Evolutionary conservation across 306 rosid species (phyloP), one percentile per base, ranked within the genome.

Genomic region (Myrica gale): DNA sequence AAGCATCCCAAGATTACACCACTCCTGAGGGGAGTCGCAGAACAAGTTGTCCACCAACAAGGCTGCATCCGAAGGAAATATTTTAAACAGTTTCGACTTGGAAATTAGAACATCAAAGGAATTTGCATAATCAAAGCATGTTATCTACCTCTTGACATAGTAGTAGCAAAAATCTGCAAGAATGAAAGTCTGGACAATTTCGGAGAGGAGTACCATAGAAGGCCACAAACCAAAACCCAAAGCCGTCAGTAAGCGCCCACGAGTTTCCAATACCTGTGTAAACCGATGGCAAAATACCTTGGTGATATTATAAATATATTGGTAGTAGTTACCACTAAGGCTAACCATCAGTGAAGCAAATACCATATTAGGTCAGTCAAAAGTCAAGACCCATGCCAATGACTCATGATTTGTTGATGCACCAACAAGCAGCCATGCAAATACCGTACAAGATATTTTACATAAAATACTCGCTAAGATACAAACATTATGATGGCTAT

Each of bases 171-270:
- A 90, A 80, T 90, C 96, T n/a, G 96, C 91, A 21, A 90, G 91
- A 74, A 90, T 88, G 77, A 87, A 88, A 21, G 96, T 90, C 85
- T 90, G 96, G 77, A 90, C 85, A 56, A 88, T 80, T 81, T 90
- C 96, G 8, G 96, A 88, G 68, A 90, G 44, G 48, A 90, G 96
- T 53, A 90, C 96, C 89, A 85, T 78, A 19, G 83, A 79, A 53
- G 96, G 96, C 96, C 96, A 90, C 73, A 90, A 76, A 70, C 96
- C 96, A 82, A 88, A 90, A 82, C 96, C 96, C 83, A 90, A 60
- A 57, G 92, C 90, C 48, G 88, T 87, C 63, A 90, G 79, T 42
- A 90, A 72, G 17, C 82, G 89, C 13, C 96, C 96, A 9, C 77
- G 89, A 46, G 91, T 83, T 75, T 90, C 96, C 57, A 88, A 5